These are phyloP conservation scores for Geotrichum aggregatum DNA, from an alignment of 1,139 yeast species.

Conservation along the genomic window DNA sequence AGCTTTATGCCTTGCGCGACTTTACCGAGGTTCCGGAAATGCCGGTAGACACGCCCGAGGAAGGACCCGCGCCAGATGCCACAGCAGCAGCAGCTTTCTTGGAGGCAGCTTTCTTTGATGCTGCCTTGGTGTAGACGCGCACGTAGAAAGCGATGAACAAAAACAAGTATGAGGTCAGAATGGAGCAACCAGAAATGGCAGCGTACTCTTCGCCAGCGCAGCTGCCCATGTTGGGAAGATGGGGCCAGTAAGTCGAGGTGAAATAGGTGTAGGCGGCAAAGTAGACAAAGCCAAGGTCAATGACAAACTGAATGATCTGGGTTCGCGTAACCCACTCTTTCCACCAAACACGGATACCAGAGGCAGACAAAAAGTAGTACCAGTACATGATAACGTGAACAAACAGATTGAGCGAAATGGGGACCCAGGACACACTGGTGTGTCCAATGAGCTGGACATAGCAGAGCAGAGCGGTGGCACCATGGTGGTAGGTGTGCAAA, in stretches of 20 bases:
- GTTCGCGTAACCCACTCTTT: constrained; percentile 97
- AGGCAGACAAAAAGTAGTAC: constrained; percentile 90
- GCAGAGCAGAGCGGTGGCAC: constrained; percentile 94
- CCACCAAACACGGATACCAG: constrained; percentile 98
- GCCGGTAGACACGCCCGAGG: constrained; percentile 22
- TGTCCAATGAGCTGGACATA: constrained; percentile 88
- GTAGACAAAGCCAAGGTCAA: constrained; percentile 86
- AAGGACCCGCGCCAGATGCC: constrained; percentile 19
- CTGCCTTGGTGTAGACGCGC: constrained; percentile 61
- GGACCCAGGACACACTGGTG: constrained; percentile 93
- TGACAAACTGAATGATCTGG: constrained; percentile 89
- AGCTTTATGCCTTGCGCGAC: constrained; percentile 21
- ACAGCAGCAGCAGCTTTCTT: constrained; percentile 28
- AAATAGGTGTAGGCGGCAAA: constrained; percentile 72
- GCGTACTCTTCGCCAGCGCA: constrained; percentile 94
- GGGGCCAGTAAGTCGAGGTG: constrained; percentile 42
- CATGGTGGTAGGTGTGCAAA: constrained; percentile 95
- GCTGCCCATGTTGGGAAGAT: constrained; percentile 75
- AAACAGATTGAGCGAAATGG: constrained; percentile 78
- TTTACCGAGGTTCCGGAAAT: constrained; percentile 23
- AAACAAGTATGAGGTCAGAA: constrained; percentile 82
- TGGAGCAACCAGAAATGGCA: constrained; percentile 83
- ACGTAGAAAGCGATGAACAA: constrained; percentile 92
- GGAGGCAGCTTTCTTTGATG: constrained; percentile 19
- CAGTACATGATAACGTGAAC: constrained; percentile 98